Conservation (phyloP, 352 stramenopile species). For the Phytophthora hybrid region DNA sequence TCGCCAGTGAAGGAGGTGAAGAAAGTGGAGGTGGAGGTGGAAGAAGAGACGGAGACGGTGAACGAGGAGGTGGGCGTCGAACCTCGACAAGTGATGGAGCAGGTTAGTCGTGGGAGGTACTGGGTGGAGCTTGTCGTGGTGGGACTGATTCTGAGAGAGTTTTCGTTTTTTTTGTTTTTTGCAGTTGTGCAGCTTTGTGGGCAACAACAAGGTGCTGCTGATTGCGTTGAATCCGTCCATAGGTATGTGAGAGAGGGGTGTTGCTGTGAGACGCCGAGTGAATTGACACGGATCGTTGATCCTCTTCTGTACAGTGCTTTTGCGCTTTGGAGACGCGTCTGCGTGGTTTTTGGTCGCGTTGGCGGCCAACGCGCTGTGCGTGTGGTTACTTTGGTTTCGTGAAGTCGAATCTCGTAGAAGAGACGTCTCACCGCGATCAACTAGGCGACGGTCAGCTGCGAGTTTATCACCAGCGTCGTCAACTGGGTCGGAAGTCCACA, state of each 20-base stretch:
- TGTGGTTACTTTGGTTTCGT: slow-evolving; percentile 60
- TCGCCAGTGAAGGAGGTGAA: slow-evolving; percentile 24
- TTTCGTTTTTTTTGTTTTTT: neutral
- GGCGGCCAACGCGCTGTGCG: slow-evolving; percentile 49
- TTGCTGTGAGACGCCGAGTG: neutral
- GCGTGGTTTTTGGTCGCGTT: slow-evolving; percentile 35
- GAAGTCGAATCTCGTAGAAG: slow-evolving; percentile 8
- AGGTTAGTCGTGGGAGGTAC: neutral
- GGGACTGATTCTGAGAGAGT: too few relatives aligned
- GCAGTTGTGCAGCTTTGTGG: slow-evolving; percentile 27
- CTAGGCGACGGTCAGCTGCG: neutral
- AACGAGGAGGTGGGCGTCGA: neutral
- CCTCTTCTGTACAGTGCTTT: slow-evolving; percentile 42
- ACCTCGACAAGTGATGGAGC: neutral
- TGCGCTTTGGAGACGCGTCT: slow-evolving; percentile 50
- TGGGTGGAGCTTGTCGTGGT: neutral
- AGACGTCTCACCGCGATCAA: neutral
- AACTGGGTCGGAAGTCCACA: slow-evolving; percentile 3
- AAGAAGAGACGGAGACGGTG: slow-evolving; percentile 1
- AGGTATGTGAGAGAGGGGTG: slow-evolving; percentile 24
- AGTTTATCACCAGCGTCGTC: slow-evolving; percentile 15
- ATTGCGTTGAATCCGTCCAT: slow-evolving; percentile 55
- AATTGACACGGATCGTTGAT: neutral
- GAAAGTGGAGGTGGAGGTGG: slow-evolving; percentile 5
- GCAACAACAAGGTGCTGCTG: slow-evolving; percentile 41